Evolutionary conservation across 176 grass and related monocot species (phyloP), one percentile per base, ranked within the genome.

Genomic region (Puccinellia tenuiflora): DNA sequence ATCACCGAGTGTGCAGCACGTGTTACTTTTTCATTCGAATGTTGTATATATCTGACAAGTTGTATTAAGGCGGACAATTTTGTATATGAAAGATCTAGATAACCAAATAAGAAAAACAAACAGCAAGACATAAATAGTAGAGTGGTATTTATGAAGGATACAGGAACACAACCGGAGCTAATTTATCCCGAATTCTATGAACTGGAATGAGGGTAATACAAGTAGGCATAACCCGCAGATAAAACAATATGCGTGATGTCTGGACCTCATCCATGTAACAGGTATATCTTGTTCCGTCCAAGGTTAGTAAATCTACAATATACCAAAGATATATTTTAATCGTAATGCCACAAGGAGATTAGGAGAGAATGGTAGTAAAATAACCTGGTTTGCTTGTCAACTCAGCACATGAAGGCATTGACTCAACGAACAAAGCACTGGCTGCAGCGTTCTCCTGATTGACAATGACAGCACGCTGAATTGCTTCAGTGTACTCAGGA

Each of bases 1-100:
- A 98, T 86, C 47, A 98, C 85, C 13, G 96, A 98, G 87, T 98
- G 92, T 77, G 85, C 91, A 68, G 91, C 96, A 83, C 85, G 86
- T 18, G 87, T 79, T 86, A 98, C 92, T 87, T 95, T 98, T 68
- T 98, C 89, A 83, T 98, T 98, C n/a, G 92, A 82, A 81, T 98
- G 92, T 0, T 98, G 96, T 85, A 93, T 85, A 48, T 95, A 98
- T 90, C 96, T 98, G 84, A 68, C 34, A 67, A 71, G 14, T 77
- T 79, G 13, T 65, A 70, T 55, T 93, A 91, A 98, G 96, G 77
- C 30, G 2, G 8, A 61, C 47, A 85, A 14, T 56, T 73, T 78
- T 71, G 50, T 14, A 43, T 43, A 63, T 13, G 4, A 64, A 73
- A 63, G 5, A 72, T 77, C n/a, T n/a, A 68, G 47, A 78, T 63